phyloP scores from a whole-genome alignment of 1,284 basidiomycete genomes.

The Trichosporon sp. region DNA sequence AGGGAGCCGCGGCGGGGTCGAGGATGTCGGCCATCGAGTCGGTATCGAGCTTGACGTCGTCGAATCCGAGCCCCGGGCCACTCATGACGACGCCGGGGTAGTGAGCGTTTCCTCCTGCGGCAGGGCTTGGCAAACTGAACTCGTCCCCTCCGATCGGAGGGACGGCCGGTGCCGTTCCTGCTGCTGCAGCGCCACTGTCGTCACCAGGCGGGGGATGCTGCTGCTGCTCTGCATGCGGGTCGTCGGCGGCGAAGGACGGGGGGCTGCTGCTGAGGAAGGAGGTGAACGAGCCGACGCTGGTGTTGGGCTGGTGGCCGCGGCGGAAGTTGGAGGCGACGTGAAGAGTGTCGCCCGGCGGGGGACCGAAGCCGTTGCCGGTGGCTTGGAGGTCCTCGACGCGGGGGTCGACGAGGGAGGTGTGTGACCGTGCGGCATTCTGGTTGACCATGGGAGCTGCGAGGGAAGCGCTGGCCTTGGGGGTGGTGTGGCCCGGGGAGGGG shows the following conservation, averaged over 20 bases:
- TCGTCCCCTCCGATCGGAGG: not conserved
- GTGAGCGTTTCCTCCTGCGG: not conserved
- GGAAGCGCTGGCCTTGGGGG: not conserved
- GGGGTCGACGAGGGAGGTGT: not conserved
- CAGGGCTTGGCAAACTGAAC: slow-evolving; percentile 1
- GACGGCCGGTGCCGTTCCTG: not conserved
- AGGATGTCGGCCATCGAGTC: slow-evolving; percentile 40
- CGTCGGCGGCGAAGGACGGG: slow-evolving; percentile 1
- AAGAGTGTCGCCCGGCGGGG: not conserved
- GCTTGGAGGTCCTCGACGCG: not conserved
- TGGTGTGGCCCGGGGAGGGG: not conserved
- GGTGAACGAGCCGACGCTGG: not conserved
- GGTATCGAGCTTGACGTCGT: slow-evolving; percentile 23
- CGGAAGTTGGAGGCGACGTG: not conserved
- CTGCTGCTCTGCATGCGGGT: not conserved
- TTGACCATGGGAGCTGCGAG: not conserved
- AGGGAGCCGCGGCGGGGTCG: slow-evolving; percentile 27
- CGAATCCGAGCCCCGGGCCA: slow-evolving; percentile 27
- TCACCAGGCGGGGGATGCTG: not conserved
- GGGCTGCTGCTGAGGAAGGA: slow-evolving; percentile 1
- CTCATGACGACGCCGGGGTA: slow-evolving; percentile 37
- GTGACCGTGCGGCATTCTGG: not conserved
- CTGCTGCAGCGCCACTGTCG: not conserved
- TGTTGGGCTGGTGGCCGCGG: not conserved
- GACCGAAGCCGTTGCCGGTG: not conserved